These are phyloP conservation scores for Geoglossum glabrum DNA, from an alignment of 495 filamentous ascomycete species.

Conservation along the genomic window DNA sequence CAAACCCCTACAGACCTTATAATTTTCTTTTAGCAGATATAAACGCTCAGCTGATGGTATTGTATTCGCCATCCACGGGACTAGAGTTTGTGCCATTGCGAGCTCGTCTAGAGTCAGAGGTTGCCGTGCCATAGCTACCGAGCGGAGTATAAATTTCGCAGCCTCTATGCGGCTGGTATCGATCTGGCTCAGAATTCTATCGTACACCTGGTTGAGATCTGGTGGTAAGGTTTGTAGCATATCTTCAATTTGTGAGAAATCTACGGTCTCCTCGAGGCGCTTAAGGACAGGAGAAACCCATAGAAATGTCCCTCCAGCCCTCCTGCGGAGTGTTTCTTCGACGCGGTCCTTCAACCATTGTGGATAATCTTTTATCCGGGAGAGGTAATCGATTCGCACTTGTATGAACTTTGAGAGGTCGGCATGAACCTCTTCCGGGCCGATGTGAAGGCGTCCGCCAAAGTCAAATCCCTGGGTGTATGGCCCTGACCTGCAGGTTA, in stretches of 20 bases:
- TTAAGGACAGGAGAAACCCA: constrained; percentile 6
- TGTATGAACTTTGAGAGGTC: background rate
- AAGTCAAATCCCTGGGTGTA: background rate
- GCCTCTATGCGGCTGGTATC: background rate
- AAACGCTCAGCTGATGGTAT: too few species aligned
- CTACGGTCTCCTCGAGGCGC: background rate
- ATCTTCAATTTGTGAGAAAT: background rate
- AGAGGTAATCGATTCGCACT: background rate
- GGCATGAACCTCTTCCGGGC: background rate
- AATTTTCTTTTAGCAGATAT: too few species aligned
- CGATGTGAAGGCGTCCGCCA: background rate
- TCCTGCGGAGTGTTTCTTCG: background rate
- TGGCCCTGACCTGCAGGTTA: background rate
- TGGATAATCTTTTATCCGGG: background rate
- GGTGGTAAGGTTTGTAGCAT: background rate
- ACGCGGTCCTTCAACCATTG: background rate
- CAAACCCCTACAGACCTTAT: too few species aligned
- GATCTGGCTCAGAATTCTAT: constrained; percentile 3
- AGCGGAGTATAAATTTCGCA: constrained; percentile 4
- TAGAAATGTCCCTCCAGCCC: constrained; percentile 3
- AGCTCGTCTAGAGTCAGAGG: constrained; percentile 4
- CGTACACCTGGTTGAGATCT: constrained; percentile 1
- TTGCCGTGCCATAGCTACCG: background rate
- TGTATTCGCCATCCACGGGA: too few species aligned
- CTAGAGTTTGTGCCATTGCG: background rate